Percentiles rank a stretch among this genome's conserved stretches.
Conservation (phyloP, 495 filamentous ascomycete species). For the Xylaria acuta region DNA sequence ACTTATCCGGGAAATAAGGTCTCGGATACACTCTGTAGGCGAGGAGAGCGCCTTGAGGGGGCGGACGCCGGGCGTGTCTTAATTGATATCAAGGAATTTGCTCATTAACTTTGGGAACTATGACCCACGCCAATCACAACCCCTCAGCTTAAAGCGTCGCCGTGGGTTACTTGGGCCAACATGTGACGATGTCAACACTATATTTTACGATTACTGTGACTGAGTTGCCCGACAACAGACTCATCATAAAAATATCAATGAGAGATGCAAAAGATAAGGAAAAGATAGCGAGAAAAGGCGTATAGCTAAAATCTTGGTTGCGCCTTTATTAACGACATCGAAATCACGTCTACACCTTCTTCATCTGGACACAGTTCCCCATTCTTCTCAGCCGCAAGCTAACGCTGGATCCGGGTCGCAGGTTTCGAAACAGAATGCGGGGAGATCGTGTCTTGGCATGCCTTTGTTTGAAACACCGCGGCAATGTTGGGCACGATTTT, state of each 20-base stretch:
- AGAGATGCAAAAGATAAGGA: not conserved
- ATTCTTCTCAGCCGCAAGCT: constrained; percentile 14
- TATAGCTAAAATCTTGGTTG: not conserved
- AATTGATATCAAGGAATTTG: not conserved
- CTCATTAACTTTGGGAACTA: not conserved
- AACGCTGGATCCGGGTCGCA: not conserved
- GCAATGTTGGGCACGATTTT: constrained; percentile 2
- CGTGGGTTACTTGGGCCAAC: not conserved
- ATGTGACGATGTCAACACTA: not conserved
- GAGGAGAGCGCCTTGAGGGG: constrained; percentile 24
- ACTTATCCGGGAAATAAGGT: constrained; percentile 85
- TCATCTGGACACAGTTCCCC: not conserved
- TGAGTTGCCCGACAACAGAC: not conserved
- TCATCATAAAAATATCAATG: not conserved
- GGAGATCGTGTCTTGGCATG: constrained; percentile 13
- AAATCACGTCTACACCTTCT: constrained; percentile 8
- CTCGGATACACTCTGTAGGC: constrained; percentile 68
- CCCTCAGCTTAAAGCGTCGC: too few relatives aligned
- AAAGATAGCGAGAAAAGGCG: not conserved
- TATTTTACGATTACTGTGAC: not conserved
- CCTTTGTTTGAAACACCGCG: constrained; percentile 17
- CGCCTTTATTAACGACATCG: not conserved
- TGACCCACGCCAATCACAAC: not conserved
- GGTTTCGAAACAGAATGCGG: constrained; percentile 15
- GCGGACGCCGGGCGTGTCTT: constrained; percentile 2